phyloP scores from a whole-genome alignment of 164 flowering plant genomes.

The Amborella trichopoda region DNA sequence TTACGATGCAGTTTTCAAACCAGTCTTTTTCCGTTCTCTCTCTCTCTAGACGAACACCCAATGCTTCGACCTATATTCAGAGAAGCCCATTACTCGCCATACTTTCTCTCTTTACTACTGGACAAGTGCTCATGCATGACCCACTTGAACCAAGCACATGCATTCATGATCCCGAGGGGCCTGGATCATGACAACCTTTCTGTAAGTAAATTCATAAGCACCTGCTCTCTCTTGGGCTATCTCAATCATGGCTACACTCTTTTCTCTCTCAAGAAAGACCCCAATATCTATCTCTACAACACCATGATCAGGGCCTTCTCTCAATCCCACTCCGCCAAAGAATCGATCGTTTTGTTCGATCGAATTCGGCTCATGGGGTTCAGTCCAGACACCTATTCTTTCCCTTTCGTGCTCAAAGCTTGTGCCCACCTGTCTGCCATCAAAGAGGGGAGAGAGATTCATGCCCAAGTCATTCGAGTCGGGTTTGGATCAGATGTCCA shows the following conservation, averaged over 20 bases:
- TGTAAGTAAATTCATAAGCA: slow-evolving; percentile 27
- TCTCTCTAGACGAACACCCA: too few species aligned
- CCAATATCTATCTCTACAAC: slow-evolving; percentile 31
- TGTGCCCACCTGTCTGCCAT: slow-evolving; percentile 16
- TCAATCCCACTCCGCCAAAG: slow-evolving; percentile 8
- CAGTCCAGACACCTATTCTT: slow-evolving; percentile 42
- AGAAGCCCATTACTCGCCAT: too few species aligned
- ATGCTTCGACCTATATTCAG: too few species aligned
- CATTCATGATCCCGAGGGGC: slow-evolving; percentile 29
- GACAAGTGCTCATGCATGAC: too few species aligned
- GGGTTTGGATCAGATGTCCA: slow-evolving; percentile 29
- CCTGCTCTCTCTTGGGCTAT: slow-evolving; percentile 25
- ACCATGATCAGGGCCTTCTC: slow-evolving; percentile 36
- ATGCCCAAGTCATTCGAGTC: slow-evolving; percentile 21
- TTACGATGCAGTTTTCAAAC: too few species aligned
- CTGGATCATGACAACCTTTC: slow-evolving; percentile 25
- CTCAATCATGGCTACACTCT: slow-evolving; percentile 20
- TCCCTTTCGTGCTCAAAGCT: slow-evolving; percentile 45
- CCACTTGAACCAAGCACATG: slow-evolving; percentile 32
- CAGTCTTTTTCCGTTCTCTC: too few species aligned
- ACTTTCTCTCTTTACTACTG: too few species aligned
- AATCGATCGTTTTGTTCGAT: slow-evolving; percentile 27
- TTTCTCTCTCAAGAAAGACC: slow-evolving; percentile 17
- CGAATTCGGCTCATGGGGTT: slow-evolving; percentile 17
- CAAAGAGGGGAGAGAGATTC: slow-evolving; percentile 27